Percentiles rank a stretch among this genome's conserved stretches.
phyloP scores from a whole-genome alignment of 2,329 filamentous ascomycete species.

The Leptodontidium sp. region DNA sequence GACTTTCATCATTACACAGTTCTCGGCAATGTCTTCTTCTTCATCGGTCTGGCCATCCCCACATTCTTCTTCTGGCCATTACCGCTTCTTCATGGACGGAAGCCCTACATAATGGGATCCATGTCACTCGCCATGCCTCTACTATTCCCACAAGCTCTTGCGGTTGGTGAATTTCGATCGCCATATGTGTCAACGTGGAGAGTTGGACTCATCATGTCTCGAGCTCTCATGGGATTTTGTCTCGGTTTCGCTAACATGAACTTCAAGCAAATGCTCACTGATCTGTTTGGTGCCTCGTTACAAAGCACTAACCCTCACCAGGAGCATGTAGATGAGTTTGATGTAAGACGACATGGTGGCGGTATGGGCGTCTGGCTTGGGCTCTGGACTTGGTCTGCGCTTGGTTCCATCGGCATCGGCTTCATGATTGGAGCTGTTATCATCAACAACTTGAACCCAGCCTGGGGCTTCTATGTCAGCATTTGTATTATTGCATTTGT shows the following conservation, averaged over 20 bases:
- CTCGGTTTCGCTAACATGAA: slow-evolving; percentile 83
- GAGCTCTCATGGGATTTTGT: slow-evolving; percentile 71
- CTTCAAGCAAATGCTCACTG: slow-evolving; percentile 73
- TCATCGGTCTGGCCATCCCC: slow-evolving; percentile 73
- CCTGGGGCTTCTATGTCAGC: slow-evolving; percentile 80
- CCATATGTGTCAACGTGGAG: slow-evolving; percentile 65
- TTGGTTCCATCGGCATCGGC: slow-evolving; percentile 74
- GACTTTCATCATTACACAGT: slow-evolving; percentile 73
- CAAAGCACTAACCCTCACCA: slow-evolving; percentile 78
- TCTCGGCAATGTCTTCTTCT: slow-evolving; percentile 77
- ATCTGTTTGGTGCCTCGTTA: slow-evolving; percentile 79
- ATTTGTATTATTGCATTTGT: slow-evolving; percentile 72
- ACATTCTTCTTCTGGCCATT: slow-evolving; percentile 78
- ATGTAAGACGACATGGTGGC: slow-evolving; percentile 77
- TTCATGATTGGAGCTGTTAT: slow-evolving; percentile 76
- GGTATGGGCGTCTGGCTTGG: slow-evolving; percentile 84
- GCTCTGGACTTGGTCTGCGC: slow-evolving; percentile 80
- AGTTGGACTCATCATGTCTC: slow-evolving; percentile 67
- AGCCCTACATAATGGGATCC: slow-evolving; percentile 76
- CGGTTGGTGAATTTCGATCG: slow-evolving; percentile 64
- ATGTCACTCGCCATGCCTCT: slow-evolving; percentile 75
- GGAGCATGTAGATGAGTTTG: slow-evolving; percentile 71
- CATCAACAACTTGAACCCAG: slow-evolving; percentile 69
- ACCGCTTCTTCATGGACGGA: slow-evolving; percentile 77
- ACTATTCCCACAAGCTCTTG: slow-evolving; percentile 77